Percentiles rank a stretch among this genome's conserved stretches.
Conservation (phyloP, 495 filamentous ascomycete genomes). For the Arthonia radiata region DNA sequence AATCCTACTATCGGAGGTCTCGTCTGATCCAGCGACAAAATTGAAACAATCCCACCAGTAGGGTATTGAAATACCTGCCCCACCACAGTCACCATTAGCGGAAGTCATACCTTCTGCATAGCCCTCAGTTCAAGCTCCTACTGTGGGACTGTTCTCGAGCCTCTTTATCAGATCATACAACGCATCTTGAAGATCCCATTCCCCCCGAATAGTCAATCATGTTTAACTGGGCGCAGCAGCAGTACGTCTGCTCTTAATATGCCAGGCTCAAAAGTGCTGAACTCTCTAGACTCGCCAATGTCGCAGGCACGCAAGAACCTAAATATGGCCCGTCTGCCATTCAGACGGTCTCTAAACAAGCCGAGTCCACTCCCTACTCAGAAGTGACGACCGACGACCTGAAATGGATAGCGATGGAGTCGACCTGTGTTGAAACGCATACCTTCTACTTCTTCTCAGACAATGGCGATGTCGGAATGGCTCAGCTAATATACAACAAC, state of each 20-base stretch:
- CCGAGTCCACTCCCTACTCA: constrained; percentile 54
- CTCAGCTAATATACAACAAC: constrained; percentile 93
- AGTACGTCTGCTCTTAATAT: constrained; percentile 21
- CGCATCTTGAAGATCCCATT: too few species aligned
- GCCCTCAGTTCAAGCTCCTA: too few species aligned
- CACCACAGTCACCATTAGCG: too few species aligned
- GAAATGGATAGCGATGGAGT: constrained; percentile 57
- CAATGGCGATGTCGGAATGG: constrained; percentile 46
- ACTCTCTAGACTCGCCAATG: constrained; percentile 55
- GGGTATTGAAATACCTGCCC: too few species aligned
- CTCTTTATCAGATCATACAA: too few species aligned
- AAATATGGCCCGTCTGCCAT: constrained; percentile 85
- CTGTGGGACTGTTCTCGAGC: too few species aligned
- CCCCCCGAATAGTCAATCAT: too few species aligned
- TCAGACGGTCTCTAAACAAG: constrained; percentile 57
- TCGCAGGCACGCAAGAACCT: constrained; percentile 86
- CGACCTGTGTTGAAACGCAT: constrained; percentile 87
- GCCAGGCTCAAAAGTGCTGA: constrained; percentile 1
- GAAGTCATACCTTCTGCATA: too few species aligned
- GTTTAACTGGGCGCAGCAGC: constrained; percentile 51
- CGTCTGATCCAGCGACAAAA: too few species aligned
- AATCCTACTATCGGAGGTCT: too few species aligned
- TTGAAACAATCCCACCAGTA: too few species aligned
- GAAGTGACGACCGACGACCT: constrained; percentile 52
- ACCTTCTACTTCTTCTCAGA: constrained; percentile 78